These are phyloP conservation scores for Salicornia ramosissima DNA, from an alignment of 148 eudicot species.

Conservation along the genomic window DNA sequence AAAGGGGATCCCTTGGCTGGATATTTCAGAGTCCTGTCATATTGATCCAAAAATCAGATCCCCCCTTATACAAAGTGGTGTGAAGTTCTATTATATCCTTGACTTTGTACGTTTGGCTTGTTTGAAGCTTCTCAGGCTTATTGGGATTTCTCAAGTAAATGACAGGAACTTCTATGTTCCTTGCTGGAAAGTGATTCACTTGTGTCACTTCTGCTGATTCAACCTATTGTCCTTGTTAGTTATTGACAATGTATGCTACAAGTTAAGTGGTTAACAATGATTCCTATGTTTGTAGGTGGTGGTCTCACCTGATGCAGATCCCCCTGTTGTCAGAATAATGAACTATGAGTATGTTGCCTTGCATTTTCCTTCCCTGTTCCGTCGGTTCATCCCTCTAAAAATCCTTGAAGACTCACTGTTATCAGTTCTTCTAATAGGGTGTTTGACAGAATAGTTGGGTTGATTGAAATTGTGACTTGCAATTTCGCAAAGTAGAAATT, in stretches of 20 bases:
- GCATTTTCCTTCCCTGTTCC: conserved; percentile 5
- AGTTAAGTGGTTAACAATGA: conserved; percentile 17
- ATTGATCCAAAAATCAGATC: neutral
- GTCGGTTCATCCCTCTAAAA: conserved; percentile 1
- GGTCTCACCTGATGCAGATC: conserved; percentile 86
- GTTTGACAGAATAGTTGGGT: neutral
- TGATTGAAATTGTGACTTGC: conserved; percentile 2
- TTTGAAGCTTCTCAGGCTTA: neutral
- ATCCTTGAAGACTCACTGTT: neutral
- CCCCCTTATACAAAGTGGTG: neutral
- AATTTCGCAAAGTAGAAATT: neutral
- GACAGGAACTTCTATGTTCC: neutral
- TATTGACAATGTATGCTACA: conserved; percentile 5
- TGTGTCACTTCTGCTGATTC: conserved; percentile 2
- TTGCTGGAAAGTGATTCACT: neutral
- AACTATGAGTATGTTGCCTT: conserved; percentile 59
- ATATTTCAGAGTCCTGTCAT: no score
- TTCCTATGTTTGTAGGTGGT: conserved; percentile 50
- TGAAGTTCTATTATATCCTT: neutral
- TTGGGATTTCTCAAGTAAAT: neutral
- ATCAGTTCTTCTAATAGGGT: neutral
- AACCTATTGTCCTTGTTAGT: conserved; percentile 5
- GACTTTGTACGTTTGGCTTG: neutral
- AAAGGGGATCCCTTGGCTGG: no score
- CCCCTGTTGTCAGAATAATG: conserved; percentile 90